Base-by-base conservation (phyloP, 371 early-diverging fungal species). In the Batkoa obscura region DNA sequence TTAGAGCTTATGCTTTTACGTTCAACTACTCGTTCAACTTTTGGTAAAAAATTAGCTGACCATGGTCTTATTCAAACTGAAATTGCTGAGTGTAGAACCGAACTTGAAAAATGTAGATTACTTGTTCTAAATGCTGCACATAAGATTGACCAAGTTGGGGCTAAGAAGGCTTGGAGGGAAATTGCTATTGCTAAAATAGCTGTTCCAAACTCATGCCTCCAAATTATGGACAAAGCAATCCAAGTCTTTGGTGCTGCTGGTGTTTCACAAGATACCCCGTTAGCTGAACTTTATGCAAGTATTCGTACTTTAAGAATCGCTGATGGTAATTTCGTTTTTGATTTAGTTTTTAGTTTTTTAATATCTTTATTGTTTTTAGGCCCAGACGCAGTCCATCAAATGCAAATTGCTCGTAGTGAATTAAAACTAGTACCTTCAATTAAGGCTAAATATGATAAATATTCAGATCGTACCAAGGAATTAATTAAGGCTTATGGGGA, bases 111-210 rank as follows among this genome's bases (percentile, higher is more conserved):
- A 51, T 84, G 84, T 10, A 79, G 94, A 42, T 72, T 88, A 68
- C 70, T 94, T 50, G 95, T 94, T 8, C 69, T 91, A 42, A 73
- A 78, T 34, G 94, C 97, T 17, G 94, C 97, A 2, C 79, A 79
- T 55, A 77, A 73, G 71, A 92, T 96, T 50, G 96, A 96, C 71
- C 68, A 75, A 63, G 69, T 67, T 10, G 84, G 88, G 23, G 82
- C 93, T 37, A 94, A 92, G 75, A 74, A 72, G 42, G 92, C 94
- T 3, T 66, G 84, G 71, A 83, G 87, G 54, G 85, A 90, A 61
- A 96, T 94, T 63, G 89, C 86, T 49, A 87, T 94, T 84, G 92
- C 90, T 62, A 93, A 96, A 76, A 81, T 88, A 64, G 59, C 58
- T 38, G 88, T 88, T 8, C 96, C 96, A 17, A 78, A 62, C 43